phyloP scores from a whole-genome alignment of 1,139 yeast genomes.

The Diutina siamensis region DNA sequence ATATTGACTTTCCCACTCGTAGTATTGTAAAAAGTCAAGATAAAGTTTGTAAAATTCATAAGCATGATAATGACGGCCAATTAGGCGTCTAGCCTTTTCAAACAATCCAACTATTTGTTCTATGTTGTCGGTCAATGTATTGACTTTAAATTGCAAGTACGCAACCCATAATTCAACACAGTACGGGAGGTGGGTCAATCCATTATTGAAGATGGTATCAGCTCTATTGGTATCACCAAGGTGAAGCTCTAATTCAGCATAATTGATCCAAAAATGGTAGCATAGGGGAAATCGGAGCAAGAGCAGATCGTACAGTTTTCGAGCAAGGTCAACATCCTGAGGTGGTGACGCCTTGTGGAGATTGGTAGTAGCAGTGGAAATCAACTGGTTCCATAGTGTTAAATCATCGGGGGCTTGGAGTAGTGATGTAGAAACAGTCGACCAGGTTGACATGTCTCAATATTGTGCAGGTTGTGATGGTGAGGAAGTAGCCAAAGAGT shows the following conservation, averaged over 20 bases:
- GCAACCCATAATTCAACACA: conserved; percentile 67
- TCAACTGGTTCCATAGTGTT: not conserved
- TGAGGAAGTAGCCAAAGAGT: too few species aligned
- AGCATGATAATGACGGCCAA: conserved; percentile 67
- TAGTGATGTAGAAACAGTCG: not conserved
- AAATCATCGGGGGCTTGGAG: not conserved
- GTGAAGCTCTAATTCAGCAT: conserved; percentile 55
- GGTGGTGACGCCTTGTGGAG: not conserved
- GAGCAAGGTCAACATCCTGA: not conserved
- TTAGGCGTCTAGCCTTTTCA: conserved; percentile 45
- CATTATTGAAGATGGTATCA: conserved; percentile 39
- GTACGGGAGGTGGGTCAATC: conserved; percentile 38
- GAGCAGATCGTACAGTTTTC: not conserved
- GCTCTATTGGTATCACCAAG: conserved; percentile 45
- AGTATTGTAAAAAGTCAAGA: conserved; percentile 39
- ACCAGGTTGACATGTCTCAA: not conserved
- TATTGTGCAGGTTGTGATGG: too few species aligned
- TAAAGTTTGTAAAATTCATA: conserved; percentile 71
- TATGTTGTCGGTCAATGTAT: conserved; percentile 24
- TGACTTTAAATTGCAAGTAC: conserved; percentile 46
- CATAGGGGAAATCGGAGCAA: conserved; percentile 34
- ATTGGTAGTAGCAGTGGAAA: not conserved
- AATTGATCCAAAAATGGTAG: conserved; percentile 73
- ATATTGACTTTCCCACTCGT: conserved; percentile 24
- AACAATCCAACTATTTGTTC: conserved; percentile 33